Percentiles rank a stretch among this genome's conserved stretches.
phyloP scores from a whole-genome alignment of 2,329 filamentous ascomycete genomes.

The Sclerotinia trifoliorum region DNA sequence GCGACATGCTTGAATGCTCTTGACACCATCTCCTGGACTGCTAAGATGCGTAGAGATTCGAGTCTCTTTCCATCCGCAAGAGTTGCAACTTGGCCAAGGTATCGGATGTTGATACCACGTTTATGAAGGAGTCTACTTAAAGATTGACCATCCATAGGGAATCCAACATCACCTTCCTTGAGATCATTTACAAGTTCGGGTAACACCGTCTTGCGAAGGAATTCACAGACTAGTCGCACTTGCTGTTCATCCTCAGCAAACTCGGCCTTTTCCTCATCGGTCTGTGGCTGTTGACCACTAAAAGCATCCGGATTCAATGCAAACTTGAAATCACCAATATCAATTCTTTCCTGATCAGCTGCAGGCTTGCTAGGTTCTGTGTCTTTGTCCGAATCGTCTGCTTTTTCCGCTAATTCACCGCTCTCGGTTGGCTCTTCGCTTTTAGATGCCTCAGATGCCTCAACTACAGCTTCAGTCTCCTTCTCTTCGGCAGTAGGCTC shows the following conservation, averaged over 20 bases:
- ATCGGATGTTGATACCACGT: conserved; percentile 94
- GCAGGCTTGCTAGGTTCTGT: conserved; percentile 35
- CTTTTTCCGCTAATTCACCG: background rate
- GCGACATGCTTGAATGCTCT: conserved; percentile 93
- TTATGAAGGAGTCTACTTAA: conserved; percentile 88
- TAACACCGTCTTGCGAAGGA: conserved; percentile 73
- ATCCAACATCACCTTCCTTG: conserved; percentile 88
- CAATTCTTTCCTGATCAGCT: conserved; percentile 61
- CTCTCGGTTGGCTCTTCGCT: conserved; percentile 6
- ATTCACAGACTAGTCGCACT: conserved; percentile 79
- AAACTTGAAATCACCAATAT: conserved; percentile 84
- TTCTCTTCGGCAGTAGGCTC: conserved; percentile 4
- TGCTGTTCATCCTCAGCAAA: conserved; percentile 82
- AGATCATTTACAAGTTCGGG: conserved; percentile 85
- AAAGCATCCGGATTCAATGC: conserved; percentile 93
- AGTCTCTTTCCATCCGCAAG: conserved; percentile 70
- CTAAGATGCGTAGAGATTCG: conserved; percentile 72
- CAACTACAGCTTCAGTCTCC: background rate
- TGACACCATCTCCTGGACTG: conserved; percentile 90
- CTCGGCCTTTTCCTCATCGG: conserved; percentile 82
- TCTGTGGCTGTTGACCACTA: conserved; percentile 87
- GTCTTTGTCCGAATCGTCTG: background rate
- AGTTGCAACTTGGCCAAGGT: conserved; percentile 80
- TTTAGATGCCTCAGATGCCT: conserved; percentile 13
- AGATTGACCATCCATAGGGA: conserved; percentile 97